A percentile compares a stretch with the other conserved stretches of the same genome.
Evolutionary conservation across 768 basidiomycete species (phyloP).

Genomic region (Tulasnella sp.): DNA sequence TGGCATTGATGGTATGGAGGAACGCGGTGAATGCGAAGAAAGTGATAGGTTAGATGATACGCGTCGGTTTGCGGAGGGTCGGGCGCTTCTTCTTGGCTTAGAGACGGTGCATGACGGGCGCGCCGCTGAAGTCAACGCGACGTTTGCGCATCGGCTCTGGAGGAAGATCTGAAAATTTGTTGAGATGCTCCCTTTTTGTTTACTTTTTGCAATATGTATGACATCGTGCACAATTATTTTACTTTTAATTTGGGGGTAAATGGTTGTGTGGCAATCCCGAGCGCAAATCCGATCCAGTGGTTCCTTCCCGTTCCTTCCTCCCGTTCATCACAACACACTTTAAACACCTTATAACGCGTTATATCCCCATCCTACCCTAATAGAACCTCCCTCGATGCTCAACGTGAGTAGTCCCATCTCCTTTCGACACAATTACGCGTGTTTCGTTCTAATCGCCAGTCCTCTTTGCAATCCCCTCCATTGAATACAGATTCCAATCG

Average conservation of each 20-base stretch:
- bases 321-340: too few relatives aligned
- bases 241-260: too few relatives aligned
- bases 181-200: too few relatives aligned
- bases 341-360: too few relatives aligned
- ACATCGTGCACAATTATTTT: too few relatives aligned
- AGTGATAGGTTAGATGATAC: background rate
- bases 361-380: too few relatives aligned
- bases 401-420: background rate
- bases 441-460: background rate
- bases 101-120: background rate
- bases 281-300: too few relatives aligned
- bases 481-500: conserved; percentile 17
- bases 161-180: background rate
- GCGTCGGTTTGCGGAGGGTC: conserved; percentile 41
- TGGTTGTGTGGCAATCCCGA: too few relatives aligned
- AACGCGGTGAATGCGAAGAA: background rate
- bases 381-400: too few relatives aligned
- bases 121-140: background rate
- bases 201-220: too few relatives aligned
- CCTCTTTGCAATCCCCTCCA: conserved; percentile 22
- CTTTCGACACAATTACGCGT: background rate
- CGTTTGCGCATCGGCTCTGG: background rate
- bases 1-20: background rate
- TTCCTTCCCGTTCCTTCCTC: too few relatives aligned
- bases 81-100: conserved; percentile 38